Evolutionary conservation across 116 monocot species (phyloP).

Genomic region (Cymodocea nodosa): DNA sequence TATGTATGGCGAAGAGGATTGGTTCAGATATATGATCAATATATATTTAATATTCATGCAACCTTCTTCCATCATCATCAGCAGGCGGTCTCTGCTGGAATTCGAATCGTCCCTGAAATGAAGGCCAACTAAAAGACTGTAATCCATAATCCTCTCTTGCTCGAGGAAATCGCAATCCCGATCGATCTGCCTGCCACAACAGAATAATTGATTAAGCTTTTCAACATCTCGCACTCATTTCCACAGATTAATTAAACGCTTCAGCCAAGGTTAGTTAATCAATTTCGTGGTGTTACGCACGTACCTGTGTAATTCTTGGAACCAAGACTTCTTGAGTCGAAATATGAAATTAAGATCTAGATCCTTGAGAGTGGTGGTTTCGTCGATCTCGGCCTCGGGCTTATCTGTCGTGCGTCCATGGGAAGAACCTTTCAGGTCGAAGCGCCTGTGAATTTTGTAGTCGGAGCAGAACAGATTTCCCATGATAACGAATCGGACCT

Average conservation of each 20-base stretch:
- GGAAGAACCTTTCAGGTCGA: slow-evolving; percentile 92
- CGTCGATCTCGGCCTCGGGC: slow-evolving; percentile 71
- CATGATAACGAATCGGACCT: slow-evolving; percentile 99
- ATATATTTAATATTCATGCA: no score
- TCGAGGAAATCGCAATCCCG: slow-evolving; percentile 81
- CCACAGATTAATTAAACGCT: no score
- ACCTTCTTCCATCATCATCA: slow-evolving; percentile 2
- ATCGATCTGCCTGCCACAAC: slow-evolving; percentile 61
- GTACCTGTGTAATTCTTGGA: slow-evolving; percentile 81
- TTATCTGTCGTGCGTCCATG: slow-evolving; percentile 83
- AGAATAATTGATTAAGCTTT: no score
- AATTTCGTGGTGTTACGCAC: no score
- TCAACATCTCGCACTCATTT: no score
- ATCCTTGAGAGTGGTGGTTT: slow-evolving; percentile 76
- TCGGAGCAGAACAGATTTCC: slow-evolving; percentile 91
- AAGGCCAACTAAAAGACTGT: slow-evolving; percentile 82
- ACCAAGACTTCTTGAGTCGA: slow-evolving; percentile 67
- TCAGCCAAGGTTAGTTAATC: no score
- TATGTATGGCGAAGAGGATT: no score
- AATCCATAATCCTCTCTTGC: slow-evolving; percentile 94
- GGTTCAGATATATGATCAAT: no score
- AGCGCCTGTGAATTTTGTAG: slow-evolving; percentile 73
- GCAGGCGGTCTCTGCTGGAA: slow-evolving; percentile 17
- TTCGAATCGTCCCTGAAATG: slow-evolving; percentile 42
- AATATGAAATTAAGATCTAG: slow-evolving; percentile 96